phyloP scores from a whole-genome alignment of 2,329 filamentous ascomycete species.

The Cladosporium colombiae region DNA sequence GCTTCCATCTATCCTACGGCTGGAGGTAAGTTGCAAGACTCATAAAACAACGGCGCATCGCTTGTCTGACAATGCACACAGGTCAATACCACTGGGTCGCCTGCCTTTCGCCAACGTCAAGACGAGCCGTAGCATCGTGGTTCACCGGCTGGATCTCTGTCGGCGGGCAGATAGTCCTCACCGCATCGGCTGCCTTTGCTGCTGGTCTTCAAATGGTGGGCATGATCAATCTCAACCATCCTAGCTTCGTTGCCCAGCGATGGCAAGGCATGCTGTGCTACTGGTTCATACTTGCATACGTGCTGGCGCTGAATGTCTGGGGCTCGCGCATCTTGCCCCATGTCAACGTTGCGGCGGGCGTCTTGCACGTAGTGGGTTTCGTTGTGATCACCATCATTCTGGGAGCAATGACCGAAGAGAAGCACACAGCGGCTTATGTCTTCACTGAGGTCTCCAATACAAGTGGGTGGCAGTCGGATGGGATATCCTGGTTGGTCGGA shows the following conservation, averaged over 20 bases:
- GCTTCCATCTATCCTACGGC: slow-evolving; percentile 42
- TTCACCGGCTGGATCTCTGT: slow-evolving; percentile 33
- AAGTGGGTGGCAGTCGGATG: slow-evolving; percentile 46
- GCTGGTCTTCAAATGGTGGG: slow-evolving; percentile 25
- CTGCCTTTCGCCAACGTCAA: slow-evolving; percentile 39
- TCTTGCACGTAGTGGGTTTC: slow-evolving; percentile 54
- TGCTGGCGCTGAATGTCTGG: slow-evolving; percentile 47
- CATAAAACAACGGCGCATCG: not conserved
- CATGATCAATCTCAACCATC: slow-evolving; percentile 34
- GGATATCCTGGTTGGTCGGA: slow-evolving; percentile 48
- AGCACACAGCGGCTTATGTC: slow-evolving; percentile 43
- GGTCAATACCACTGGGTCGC: slow-evolving; percentile 53
- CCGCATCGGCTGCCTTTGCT: slow-evolving; percentile 25
- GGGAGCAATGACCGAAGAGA: slow-evolving; percentile 34
- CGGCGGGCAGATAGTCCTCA: slow-evolving; percentile 25
- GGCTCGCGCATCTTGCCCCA: slow-evolving; percentile 46
- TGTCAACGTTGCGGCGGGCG: slow-evolving; percentile 50
- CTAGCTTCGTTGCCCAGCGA: slow-evolving; percentile 23
- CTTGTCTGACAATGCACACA: slow-evolving; percentile 21
- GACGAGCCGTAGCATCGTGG: slow-evolving; percentile 43
- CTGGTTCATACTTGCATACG: slow-evolving; percentile 44
- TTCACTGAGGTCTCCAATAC: slow-evolving; percentile 46
- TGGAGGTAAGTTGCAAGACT: slow-evolving; percentile 22
- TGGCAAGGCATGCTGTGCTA: slow-evolving; percentile 55
- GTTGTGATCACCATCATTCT: slow-evolving; percentile 54